Evolutionary conservation across 495 filamentous ascomycete species (phyloP).

Genomic region (Bombardia bombarda): DNA sequence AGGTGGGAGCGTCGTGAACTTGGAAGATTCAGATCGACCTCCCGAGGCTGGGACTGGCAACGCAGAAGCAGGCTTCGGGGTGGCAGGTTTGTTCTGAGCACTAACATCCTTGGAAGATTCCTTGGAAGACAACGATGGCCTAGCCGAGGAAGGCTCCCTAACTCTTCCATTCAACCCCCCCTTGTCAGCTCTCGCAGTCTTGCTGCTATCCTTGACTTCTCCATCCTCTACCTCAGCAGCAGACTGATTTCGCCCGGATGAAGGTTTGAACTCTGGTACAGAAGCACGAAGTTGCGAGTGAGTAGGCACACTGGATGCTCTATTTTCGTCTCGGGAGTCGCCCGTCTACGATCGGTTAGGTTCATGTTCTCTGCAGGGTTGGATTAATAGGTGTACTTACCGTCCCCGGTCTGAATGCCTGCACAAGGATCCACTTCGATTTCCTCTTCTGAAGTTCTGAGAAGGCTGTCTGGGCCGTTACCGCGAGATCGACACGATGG

Average conservation of each 20-base stretch:
- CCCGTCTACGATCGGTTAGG: no score
- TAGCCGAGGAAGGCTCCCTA: constrained; percentile 3
- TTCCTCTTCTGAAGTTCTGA: constrained; percentile 74
- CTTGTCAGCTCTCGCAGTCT: constrained; percentile 17
- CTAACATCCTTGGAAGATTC: constrained; percentile 1
- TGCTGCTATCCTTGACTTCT: constrained; percentile 67
- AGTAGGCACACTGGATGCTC: constrained; percentile 15
- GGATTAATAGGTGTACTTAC: constrained; percentile 32
- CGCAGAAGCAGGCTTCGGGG: constrained; percentile 13
- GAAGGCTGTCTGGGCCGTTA: constrained; percentile 76
- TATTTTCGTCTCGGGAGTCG: constrained; percentile 32
- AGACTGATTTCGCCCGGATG: constrained; percentile 21
- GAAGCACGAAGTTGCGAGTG: constrained; percentile 27
- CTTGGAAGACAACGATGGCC: constrained; percentile 7
- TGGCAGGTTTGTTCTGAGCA: constrained; percentile 4
- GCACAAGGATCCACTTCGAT: constrained; percentile 77
- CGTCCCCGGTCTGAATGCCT: constrained; percentile 56
- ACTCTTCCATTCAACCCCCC: constrained; percentile 3
- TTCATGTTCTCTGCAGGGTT: no score
- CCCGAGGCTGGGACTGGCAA: constrained; percentile 5
- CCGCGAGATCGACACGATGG: constrained; percentile 75
- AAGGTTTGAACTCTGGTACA: constrained; percentile 41
- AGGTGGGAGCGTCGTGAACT: constrained; percentile 27
- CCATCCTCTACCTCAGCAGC: constrained; percentile 66
- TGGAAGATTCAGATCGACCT: constrained; percentile 22